phyloP scores from a whole-genome alignment of 2,329 filamentous ascomycete species.

The Penicillium hordei region DNA sequence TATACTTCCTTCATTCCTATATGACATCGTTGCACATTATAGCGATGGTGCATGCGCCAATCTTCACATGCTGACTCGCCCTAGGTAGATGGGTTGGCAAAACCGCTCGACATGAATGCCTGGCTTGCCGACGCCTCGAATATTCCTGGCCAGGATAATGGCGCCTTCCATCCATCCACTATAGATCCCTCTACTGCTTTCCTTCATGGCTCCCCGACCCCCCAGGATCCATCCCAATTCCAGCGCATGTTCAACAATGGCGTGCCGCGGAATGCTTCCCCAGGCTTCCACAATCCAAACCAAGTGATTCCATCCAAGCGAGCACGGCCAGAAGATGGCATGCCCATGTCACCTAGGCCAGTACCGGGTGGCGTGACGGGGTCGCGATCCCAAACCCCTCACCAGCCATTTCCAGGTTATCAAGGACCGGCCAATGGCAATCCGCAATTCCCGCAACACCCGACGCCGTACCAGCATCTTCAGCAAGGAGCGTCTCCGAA shows the following conservation, averaged over 20 bases:
- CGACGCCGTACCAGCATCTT: slow-evolving; percentile 75
- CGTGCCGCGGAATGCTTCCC: slow-evolving; percentile 77
- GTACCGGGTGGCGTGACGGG: slow-evolving; percentile 71
- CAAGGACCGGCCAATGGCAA: slow-evolving; percentile 63
- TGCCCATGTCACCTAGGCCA: slow-evolving; percentile 77
- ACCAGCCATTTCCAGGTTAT: slow-evolving; percentile 72
- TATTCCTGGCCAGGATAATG: slow-evolving; percentile 51
- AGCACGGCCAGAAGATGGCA: slow-evolving; percentile 78
- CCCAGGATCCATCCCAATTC: slow-evolving; percentile 54
- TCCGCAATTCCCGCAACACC: slow-evolving; percentile 60
- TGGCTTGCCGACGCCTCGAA: slow-evolving; percentile 51
- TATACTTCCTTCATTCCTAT: not conserved
- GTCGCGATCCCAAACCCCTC: slow-evolving; percentile 90
- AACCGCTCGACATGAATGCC: slow-evolving; percentile 52
- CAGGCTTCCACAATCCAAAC: slow-evolving; percentile 75
- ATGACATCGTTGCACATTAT: not conserved
- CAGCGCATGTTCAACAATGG: slow-evolving; percentile 72
- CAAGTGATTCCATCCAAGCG: slow-evolving; percentile 88
- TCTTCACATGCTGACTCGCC: slow-evolving; percentile 17
- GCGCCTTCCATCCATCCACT: slow-evolving; percentile 47
- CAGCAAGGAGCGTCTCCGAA: slow-evolving; percentile 77
- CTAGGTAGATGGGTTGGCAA: slow-evolving; percentile 48
- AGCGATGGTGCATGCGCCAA: slow-evolving; percentile 22
- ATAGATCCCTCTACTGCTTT: slow-evolving; percentile 51
- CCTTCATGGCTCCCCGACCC: slow-evolving; percentile 46